These are phyloP conservation scores for Hypoxylon lienhwacheense DNA, from an alignment of 495 filamentous ascomycete species.

Conservation along the genomic window DNA sequence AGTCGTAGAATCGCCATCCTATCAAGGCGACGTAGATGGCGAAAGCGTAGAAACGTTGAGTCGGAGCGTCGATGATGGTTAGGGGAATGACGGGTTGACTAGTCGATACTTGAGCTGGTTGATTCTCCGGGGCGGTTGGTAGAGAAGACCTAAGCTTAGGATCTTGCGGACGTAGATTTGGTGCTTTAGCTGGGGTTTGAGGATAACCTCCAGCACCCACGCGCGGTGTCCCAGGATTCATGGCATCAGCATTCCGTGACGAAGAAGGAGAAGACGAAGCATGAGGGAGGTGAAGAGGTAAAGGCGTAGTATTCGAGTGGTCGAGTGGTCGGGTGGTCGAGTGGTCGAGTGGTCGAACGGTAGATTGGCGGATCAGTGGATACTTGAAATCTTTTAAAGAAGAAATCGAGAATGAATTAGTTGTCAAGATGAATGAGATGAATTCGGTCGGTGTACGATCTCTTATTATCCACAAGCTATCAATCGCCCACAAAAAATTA, in stretches of 20 bases:
- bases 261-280: constrained; percentile 18
- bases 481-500: no score
- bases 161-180: constrained; percentile 24
- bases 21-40: constrained; percentile 71
- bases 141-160: constrained; percentile 23
- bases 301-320: background rate
- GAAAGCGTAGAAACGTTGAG: constrained; percentile 83
- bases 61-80: constrained; percentile 77
- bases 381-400: background rate
- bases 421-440: background rate
- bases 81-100: constrained; percentile 70
- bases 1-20: constrained; percentile 84
- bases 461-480: no score
- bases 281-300: background rate
- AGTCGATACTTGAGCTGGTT: constrained; percentile 30
- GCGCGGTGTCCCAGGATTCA: constrained; percentile 44
- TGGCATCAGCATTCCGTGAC: constrained; percentile 56
- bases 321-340: background rate
- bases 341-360: background rate
- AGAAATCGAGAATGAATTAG: background rate
- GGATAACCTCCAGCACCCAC: constrained; percentile 49
- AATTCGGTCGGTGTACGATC: no score
- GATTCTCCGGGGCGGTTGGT: constrained; percentile 44
- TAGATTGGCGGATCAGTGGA: background rate
- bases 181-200: constrained; percentile 39